Base-by-base conservation (phyloP, 2,329 filamentous ascomycete species). In the Fusarium xyrophilum region DNA sequence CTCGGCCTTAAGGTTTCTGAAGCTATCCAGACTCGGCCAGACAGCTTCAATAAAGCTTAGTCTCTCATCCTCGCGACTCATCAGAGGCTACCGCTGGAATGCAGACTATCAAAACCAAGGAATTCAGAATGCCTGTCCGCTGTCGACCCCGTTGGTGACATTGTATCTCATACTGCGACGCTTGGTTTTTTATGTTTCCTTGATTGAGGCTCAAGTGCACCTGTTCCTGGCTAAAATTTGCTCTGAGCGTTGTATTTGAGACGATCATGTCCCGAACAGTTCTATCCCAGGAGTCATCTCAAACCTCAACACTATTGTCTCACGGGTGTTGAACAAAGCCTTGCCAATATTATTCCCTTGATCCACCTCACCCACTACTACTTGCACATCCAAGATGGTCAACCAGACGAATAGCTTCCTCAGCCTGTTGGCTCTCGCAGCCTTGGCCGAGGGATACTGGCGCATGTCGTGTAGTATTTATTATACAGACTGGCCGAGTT, bases 401-500 rank as follows among this genome's bases (percentile, higher is more conserved):
- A 65, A 62, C 39, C 28, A 38, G 33, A 52, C 32, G 11, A 63
- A 42, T 35, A 40, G 12, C 25, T 33, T 71, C 8, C 21, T 73
- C 19, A 35, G 48, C 10, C 42, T 73, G 5, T 7, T 73, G 56
- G 27, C 25, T 27, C n/a, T 72, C 5, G 42, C 46, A 19, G 35
- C 60, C 10, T 48, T 56, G n/a, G 56, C 21, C 5, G 65, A 72
- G n/a, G 70, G 68, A 14, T 72, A 55, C 57, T 72, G 70, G 68
- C 70, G 70, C 13, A 71, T 72, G 70, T 73, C 68, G 2, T 72
- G 70, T 27, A 56, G 70, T 17, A 44, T 72, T 7, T 17, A 44
- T 72, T 7, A 73, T 72, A 21, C 70, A 72, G 30, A 73, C 70
- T 14, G 63, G 65, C 42, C 44, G 70, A 12, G 51, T 72, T 38